Evolutionary conservation across 805 yeast genomes (phyloP).

Genomic region (Saturnispora silvae): DNA sequence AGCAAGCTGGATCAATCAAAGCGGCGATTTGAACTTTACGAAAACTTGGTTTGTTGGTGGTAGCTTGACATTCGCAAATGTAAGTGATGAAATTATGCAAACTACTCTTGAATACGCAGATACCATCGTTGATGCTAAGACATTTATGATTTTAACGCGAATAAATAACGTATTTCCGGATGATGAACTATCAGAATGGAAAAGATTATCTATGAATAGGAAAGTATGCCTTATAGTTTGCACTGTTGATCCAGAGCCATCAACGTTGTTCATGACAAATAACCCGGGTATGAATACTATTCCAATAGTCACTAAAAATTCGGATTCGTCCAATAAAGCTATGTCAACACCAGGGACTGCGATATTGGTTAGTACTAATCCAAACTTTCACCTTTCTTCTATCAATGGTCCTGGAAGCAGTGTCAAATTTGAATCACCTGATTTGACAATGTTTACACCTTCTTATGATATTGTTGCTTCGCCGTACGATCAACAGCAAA

Average conservation of each 20-base stretch:
- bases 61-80: slow-evolving; percentile 36
- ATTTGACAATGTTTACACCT: slow-evolving; percentile 19
- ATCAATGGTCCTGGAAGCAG: slow-evolving; percentile 8
- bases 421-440: slow-evolving; percentile 22
- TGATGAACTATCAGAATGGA: slow-evolving; percentile 74
- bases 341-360: slow-evolving; percentile 12
- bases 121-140: slow-evolving; percentile 40
- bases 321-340: slow-evolving; percentile 22
- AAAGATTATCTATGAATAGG: slow-evolving; percentile 50
- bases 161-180: slow-evolving; percentile 68
- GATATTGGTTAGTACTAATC: slow-evolving; percentile 1
- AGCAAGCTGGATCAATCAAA: slow-evolving; percentile 83
- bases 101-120: slow-evolving; percentile 38
- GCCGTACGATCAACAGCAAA: slow-evolving; percentile 17
- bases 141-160: slow-evolving; percentile 57
- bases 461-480: slow-evolving; percentile 20
- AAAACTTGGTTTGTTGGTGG: slow-evolving; percentile 49
- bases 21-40: slow-evolving; percentile 48
- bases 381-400: slow-evolving; percentile 6
- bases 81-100: slow-evolving; percentile 59
- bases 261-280: slow-evolving; percentile 31
- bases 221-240: slow-evolving; percentile 56
- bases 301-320: slow-evolving; percentile 1
- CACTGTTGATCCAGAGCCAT: slow-evolving; percentile 48
- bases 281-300: slow-evolving; percentile 9